Evolutionary conservation across 768 basidiomycete genomes (phyloP).

Genomic region (Naganishia vishniacii): DNA sequence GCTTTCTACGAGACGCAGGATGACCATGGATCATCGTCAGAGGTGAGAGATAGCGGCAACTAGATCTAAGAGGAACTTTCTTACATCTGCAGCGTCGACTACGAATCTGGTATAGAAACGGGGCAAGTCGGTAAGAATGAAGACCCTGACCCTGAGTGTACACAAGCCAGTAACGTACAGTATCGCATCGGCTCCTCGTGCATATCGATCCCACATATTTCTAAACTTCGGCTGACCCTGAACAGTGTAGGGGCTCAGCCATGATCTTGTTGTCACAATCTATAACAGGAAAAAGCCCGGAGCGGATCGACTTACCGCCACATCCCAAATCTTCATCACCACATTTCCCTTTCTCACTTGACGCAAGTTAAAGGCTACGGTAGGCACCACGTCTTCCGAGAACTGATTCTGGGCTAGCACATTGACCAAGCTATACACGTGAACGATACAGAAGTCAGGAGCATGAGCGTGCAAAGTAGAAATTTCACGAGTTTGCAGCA

Average conservation of each 20-base stretch:
- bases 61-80: conserved; percentile 35
- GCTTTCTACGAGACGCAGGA: conserved; percentile 55
- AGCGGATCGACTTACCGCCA: conserved; percentile 59
- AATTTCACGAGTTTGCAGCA: neutral
- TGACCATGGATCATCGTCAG: neutral
- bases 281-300: neutral
- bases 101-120: conserved; percentile 55
- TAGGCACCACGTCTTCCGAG: conserved; percentile 95
- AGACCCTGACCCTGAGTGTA: neutral
- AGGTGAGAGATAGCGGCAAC: neutral
- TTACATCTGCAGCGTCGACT: conserved; percentile 82
- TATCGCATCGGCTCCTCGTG: conserved; percentile 84
- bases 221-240: conserved; percentile 86
- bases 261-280: too few relatives aligned
- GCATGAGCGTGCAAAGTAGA: neutral
- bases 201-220: conserved; percentile 93
- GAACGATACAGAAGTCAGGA: neutral
- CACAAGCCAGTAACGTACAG: conserved; percentile 54
- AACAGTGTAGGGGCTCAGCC: neutral
- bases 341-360: conserved; percentile 85
- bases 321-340: conserved; percentile 90
- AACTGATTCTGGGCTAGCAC: conserved; percentile 76
- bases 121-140: too few relatives aligned
- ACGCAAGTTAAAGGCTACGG: conserved; percentile 85
- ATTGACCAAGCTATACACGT: conserved; percentile 59